Evolutionary conservation across 129 eudicot species (phyloP), one percentile per base, ranked within the genome.

Genomic region (Calendula officinalis): DNA sequence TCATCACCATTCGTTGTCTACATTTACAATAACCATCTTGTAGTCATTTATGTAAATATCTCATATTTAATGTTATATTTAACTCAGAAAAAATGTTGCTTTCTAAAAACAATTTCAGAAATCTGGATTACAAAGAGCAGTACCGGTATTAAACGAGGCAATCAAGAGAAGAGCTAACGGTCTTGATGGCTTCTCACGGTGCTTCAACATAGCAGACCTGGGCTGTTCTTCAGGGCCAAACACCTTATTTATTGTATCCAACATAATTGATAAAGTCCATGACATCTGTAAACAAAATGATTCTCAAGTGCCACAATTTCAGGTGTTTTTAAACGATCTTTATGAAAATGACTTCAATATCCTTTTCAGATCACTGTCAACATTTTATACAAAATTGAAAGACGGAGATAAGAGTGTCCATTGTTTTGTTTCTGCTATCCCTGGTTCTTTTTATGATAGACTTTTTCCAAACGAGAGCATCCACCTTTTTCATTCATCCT

Each of bases 211-310:
- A 49, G 80, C 70, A 32, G 80, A 75, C 32, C 34, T 75, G 59
- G 80, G 80, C 37, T 75, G 80, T 37, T 75, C 80, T 34, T 58
- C 80, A 1, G 75, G 59, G 56, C 69, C 45, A 9, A 75, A 75
- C 64, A 51, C 74, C n/a, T n/a, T 67, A 16, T 17, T 46, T n/a
- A 47, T 61, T 4, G 17, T 60, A 50, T 15, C 69, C n/a, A 64
- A 64, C 15, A 64, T 64, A 14, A 47, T 45, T 8, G 48, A 40
- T 11, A 61, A 5, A 27, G 66, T 61, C 62, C 68, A 60, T 22
- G 3, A 13, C 8, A 12, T 27, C 35, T 52, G 42, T 51, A 47
- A 27, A 13, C 3, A 67, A 30, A 36, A 30, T 14, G 5, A 42
- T 7, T 60, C 5, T n/a, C 6, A 44, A 46, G 42, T 32, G 40